These are phyloP conservation scores for Penicillium hesseltinei DNA, from an alignment of 2,329 filamentous ascomycete species.

Conservation along the genomic window DNA sequence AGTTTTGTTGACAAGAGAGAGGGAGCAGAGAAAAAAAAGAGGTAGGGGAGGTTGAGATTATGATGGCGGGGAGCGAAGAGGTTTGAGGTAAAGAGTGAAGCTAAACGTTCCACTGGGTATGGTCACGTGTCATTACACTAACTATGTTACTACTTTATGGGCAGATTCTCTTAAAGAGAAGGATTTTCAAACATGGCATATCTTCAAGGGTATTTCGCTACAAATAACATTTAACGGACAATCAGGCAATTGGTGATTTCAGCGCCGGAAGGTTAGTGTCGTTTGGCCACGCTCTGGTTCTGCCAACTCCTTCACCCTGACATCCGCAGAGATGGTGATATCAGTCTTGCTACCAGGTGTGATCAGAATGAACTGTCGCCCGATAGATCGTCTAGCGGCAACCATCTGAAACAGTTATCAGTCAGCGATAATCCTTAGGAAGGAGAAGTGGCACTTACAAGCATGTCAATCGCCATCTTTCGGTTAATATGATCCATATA, in stretches of 20 bases:
- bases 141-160: neutral
- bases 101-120: slow-evolving; percentile 3
- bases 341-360: slow-evolving; percentile 79
- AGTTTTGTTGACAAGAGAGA: neutral
- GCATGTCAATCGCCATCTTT: slow-evolving; percentile 88
- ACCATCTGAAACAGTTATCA: slow-evolving; percentile 59
- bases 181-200: neutral
- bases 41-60: neutral
- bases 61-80: slow-evolving; percentile 14
- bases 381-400: slow-evolving; percentile 80
- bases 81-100: slow-evolving; percentile 10
- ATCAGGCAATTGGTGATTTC: neutral
- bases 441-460: slow-evolving; percentile 58
- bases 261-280: slow-evolving; percentile 35
- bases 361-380: slow-evolving; percentile 92
- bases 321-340: slow-evolving; percentile 46
- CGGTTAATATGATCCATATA: slow-evolving; percentile 99
- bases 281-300: slow-evolving; percentile 47
- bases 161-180: neutral
- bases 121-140: slow-evolving; percentile 5
- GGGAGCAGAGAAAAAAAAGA: neutral
- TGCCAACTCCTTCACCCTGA: slow-evolving; percentile 46
- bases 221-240: neutral
- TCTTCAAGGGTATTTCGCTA: slow-evolving; percentile 9
- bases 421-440: slow-evolving; percentile 5